Base-by-base conservation (phyloP, 306 rosid genomes). In the Hippophae gyantsensis region DNA sequence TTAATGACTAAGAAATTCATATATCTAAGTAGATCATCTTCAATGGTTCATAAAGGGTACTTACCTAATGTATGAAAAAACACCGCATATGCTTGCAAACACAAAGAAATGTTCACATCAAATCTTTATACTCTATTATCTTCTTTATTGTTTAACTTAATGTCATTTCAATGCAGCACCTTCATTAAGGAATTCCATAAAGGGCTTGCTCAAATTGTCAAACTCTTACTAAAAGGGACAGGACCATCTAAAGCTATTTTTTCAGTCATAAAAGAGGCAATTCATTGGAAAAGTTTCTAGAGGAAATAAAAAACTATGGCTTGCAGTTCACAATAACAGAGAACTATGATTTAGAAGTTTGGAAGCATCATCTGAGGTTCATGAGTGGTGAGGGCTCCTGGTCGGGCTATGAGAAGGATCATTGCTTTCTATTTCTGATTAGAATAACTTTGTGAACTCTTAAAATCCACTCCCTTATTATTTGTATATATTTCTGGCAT, bases 191-290 rank as follows among this genome's bases (percentile, higher is more conserved):
- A 86, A 62, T 82, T 81, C 76, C 95, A 86, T 78, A 68, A 56
- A 62, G 82, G 71, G 64, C 95, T 86, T 66, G 95, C 81, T 66
- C 78, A 73, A 64, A 59, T 71, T 49, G 75, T 86, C 74, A 72
- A 74, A 67, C 62, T 61, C 44, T 76, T 84, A 69, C 52, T 82
- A 71, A 80, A 75, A 56, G 82, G 82, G 56, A 62, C 56, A 52
- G 81, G 66, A 43, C 67, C 85, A 46, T 65, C 89, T 1, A 81
- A 79, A 77, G 90, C 94, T 18, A 66, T 90, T 52, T 75, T 69
- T 71, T 90, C 47, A 74, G 94, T 71, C 95, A 95, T n/a, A 75
- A 72, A 78, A 79, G 94, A 70, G 97, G 95, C 42, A 68, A 80
- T 57, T 86, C 94, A 14, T 73, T 90, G 69, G 86, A 74, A 49